Percentiles rank a stretch among this genome's conserved stretches.
These are phyloP conservation scores for Stipa capillata DNA, from an alignment of 176 grass and related monocot genomes.

Conservation along the genomic window DNA sequence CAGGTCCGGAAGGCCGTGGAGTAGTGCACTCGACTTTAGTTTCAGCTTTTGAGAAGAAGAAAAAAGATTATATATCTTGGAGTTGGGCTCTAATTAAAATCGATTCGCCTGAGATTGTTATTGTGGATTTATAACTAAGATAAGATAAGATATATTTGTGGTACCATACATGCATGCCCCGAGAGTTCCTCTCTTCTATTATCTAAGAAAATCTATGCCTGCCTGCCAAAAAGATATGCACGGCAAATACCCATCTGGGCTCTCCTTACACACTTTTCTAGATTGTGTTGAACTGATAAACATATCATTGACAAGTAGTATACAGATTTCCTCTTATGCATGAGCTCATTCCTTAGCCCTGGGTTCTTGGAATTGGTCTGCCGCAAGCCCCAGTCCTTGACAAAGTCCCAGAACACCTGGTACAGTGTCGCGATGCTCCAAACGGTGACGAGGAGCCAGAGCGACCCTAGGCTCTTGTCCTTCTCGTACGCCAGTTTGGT, in stretches of 20 bases:
- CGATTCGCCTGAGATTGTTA: too few relatives aligned
- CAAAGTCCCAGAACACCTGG: conserved; percentile 95
- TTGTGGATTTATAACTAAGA: too few relatives aligned
- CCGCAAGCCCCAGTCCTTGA: conserved; percentile 80
- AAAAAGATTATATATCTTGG: too few relatives aligned
- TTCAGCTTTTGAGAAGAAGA: too few relatives aligned
- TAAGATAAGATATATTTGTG: too few relatives aligned
- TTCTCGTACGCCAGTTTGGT: conserved; percentile 77
- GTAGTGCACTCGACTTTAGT: too few relatives aligned
- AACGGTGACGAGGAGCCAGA: conserved; percentile 46
- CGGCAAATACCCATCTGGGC: not conserved
- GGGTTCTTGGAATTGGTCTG: conserved; percentile 68
- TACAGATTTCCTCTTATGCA: conserved; percentile 54
- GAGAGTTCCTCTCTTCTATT: too few relatives aligned
- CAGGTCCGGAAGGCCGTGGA: too few relatives aligned
- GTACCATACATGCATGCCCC: too few relatives aligned
- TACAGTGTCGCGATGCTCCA: conserved; percentile 57
- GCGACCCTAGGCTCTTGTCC: conserved; percentile 51
- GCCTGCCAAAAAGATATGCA: too few relatives aligned
- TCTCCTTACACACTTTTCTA: not conserved
- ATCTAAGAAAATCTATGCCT: too few relatives aligned
- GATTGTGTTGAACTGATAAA: not conserved
- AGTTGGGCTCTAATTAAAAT: too few relatives aligned
- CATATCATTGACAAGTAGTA: conserved; percentile 82
- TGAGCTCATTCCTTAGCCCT: conserved; percentile 69